phyloP scores from a whole-genome alignment of 2,329 filamentous ascomycete species.

The Neonectria magnoliae region DNA sequence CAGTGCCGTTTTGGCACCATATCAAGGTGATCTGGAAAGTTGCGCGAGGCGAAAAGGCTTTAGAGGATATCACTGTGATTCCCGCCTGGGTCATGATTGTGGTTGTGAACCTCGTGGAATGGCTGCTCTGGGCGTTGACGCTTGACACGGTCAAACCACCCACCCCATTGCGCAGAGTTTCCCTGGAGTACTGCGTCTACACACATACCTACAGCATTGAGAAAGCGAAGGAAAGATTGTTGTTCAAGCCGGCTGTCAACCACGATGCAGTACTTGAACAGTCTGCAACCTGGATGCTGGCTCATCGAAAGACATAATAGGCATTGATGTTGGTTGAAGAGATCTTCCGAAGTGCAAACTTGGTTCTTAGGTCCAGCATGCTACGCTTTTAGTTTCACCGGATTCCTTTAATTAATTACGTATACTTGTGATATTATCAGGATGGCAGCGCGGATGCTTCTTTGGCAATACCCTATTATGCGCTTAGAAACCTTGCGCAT shows the following conservation, averaged over 20 bases:
- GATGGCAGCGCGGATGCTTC: too few relatives aligned
- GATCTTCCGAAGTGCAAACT: neutral
- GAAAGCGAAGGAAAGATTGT: constrained; percentile 20
- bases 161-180: constrained; percentile 31
- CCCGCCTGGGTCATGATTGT: constrained; percentile 40
- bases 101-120: constrained; percentile 27
- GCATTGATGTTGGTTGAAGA: too few relatives aligned
- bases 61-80: constrained; percentile 27
- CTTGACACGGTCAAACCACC: constrained; percentile 39
- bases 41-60: constrained; percentile 22
- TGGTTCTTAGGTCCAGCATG: neutral
- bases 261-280: constrained; percentile 25
- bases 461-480: too few relatives aligned
- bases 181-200: constrained; percentile 34
- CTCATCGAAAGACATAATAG: neutral
- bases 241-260: constrained; percentile 20
- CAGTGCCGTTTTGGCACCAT: constrained; percentile 47
- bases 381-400: neutral
- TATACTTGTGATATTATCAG: too few relatives aligned
- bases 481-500: too few relatives aligned
- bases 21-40: constrained; percentile 38
- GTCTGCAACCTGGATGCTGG: constrained; percentile 26
- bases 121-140: constrained; percentile 40
- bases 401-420: too few relatives aligned
- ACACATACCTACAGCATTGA: constrained; percentile 27